phyloP scores from a whole-genome alignment of 306 rosid species.

The Quercus parvula region DNA sequence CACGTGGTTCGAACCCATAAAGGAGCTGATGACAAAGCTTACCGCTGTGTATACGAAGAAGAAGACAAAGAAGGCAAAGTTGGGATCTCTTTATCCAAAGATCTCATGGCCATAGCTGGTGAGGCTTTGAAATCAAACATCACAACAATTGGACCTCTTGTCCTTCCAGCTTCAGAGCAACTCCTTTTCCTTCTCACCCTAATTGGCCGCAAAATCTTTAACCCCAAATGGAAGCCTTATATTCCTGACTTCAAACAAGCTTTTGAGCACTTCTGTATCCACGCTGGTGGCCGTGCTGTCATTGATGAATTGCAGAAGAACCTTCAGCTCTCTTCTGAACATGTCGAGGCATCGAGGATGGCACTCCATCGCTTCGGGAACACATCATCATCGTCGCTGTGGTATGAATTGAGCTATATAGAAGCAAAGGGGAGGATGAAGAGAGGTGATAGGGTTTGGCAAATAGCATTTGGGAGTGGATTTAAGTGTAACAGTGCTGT shows the following conservation, averaged over 20 bases:
- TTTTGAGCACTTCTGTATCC: conserved; percentile 93
- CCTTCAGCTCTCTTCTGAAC: conserved; percentile 79
- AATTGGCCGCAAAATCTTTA: conserved; percentile 74
- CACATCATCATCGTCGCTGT: conserved; percentile 89
- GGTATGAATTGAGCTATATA: conserved; percentile 82
- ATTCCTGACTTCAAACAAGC: conserved; percentile 94
- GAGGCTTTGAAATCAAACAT: conserved; percentile 91
- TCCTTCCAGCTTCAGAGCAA: conserved; percentile 94
- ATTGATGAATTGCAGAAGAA: conserved; percentile 95
- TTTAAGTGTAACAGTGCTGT: conserved; percentile 95
- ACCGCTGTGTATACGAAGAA: conserved; percentile 70
- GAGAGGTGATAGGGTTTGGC: conserved; percentile 88
- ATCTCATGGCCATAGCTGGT: conserved; percentile 98
- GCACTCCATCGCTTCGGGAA: conserved; percentile 85
- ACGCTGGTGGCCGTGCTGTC: conserved; percentile 92
- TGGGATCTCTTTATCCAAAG: conserved; percentile 71
- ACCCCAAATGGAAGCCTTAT: conserved; percentile 92
- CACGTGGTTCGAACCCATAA: conserved; percentile 87
- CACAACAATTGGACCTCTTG: conserved; percentile 92
- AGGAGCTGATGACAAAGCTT: conserved; percentile 83
- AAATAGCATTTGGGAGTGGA: conserved; percentile 92
- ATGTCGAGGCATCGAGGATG: conserved; percentile 97
- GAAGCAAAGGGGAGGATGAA: conserved; percentile 91
- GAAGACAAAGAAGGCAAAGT: conserved; percentile 87
- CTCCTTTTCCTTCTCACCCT: conserved; percentile 67